Conservation (phyloP, 2,329 filamentous ascomycete species). For the Scolecobasidium constrictum region DNA sequence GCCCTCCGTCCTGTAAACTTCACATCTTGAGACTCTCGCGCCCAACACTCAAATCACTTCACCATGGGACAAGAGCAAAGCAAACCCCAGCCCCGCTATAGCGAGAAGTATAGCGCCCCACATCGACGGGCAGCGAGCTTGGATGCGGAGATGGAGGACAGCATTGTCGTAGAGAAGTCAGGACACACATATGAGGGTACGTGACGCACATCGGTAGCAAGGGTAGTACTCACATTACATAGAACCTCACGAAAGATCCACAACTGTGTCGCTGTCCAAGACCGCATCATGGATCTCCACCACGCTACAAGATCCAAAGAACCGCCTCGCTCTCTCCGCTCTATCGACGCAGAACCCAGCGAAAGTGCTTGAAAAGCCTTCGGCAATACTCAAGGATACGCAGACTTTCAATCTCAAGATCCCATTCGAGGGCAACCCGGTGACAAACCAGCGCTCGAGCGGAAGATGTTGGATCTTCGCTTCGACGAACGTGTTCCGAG, state of each 20-base stretch:
- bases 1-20: no score
- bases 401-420: slow-evolving; percentile 80
- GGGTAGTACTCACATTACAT: neutral
- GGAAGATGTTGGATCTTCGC: slow-evolving; percentile 91
- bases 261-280: slow-evolving; percentile 7
- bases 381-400: slow-evolving; percentile 54
- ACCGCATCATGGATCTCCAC: slow-evolving; percentile 7
- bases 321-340: slow-evolving; percentile 65
- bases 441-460: slow-evolving; percentile 74
- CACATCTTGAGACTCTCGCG: no score
- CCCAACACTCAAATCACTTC: no score
- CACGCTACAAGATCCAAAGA: slow-evolving; percentile 23
- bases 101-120: neutral
- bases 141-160: slow-evolving; percentile 2
- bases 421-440: slow-evolving; percentile 67
- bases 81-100: neutral
- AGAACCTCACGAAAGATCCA: neutral
- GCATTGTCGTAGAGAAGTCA: slow-evolving; percentile 8
- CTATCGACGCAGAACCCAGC: slow-evolving; percentile 57
- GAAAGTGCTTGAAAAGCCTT: slow-evolving; percentile 52
- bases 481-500: slow-evolving; percentile 79
- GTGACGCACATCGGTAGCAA: neutral
- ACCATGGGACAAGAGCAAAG: slow-evolving; percentile 6
- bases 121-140: neutral
- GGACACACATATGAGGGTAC: slow-evolving; percentile 6